Percentiles rank a stretch among this genome's conserved stretches.
Evolutionary conservation across 768 basidiomycete species (phyloP).

Genomic region (Rhodotorula graminis): DNA sequence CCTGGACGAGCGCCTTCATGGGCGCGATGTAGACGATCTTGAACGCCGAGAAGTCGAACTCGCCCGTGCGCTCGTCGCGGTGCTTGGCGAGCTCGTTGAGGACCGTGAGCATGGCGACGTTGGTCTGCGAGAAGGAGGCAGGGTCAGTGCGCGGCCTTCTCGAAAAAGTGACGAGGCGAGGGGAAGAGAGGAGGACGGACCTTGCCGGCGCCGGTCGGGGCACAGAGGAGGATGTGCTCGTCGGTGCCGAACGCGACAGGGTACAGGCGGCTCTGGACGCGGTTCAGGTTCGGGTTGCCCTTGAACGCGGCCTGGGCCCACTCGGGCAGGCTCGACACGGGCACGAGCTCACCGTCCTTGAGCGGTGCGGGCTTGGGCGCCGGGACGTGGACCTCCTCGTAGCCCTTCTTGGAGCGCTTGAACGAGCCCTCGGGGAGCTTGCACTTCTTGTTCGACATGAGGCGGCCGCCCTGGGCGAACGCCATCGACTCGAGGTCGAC

Average conservation of each 20-base stretch:
- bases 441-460: slow-evolving; percentile 99
- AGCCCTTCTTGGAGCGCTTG: slow-evolving; percentile 92
- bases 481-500: slow-evolving; percentile 90
- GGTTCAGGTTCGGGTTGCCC: slow-evolving; percentile 71
- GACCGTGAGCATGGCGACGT: slow-evolving; percentile 93
- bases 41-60: slow-evolving; percentile 80
- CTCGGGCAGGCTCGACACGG: slow-evolving; percentile 65
- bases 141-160: background rate
- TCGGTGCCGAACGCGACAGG: slow-evolving; percentile 91
- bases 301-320: slow-evolving; percentile 85
- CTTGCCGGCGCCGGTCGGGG: slow-evolving; percentile 98
- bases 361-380: slow-evolving; percentile 74
- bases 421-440: slow-evolving; percentile 96
- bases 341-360: slow-evolving; percentile 61
- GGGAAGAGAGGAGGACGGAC: slow-evolving; percentile 50
- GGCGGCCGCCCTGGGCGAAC: slow-evolving; percentile 91
- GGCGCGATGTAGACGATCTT: slow-evolving; percentile 97
- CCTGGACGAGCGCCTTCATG: slow-evolving; percentile 98
- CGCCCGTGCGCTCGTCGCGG: slow-evolving; percentile 72
- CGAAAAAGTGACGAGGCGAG: background rate
- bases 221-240: slow-evolving; percentile 90
- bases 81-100: slow-evolving; percentile 84
- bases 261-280: slow-evolving; percentile 86
- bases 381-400: slow-evolving; percentile 95
- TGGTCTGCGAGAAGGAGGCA: slow-evolving; percentile 59